Evolutionary conservation across 2,329 filamentous ascomycete genomes (phyloP), one percentile per base, ranked within the genome.

Genomic region (Calonectria montana): DNA sequence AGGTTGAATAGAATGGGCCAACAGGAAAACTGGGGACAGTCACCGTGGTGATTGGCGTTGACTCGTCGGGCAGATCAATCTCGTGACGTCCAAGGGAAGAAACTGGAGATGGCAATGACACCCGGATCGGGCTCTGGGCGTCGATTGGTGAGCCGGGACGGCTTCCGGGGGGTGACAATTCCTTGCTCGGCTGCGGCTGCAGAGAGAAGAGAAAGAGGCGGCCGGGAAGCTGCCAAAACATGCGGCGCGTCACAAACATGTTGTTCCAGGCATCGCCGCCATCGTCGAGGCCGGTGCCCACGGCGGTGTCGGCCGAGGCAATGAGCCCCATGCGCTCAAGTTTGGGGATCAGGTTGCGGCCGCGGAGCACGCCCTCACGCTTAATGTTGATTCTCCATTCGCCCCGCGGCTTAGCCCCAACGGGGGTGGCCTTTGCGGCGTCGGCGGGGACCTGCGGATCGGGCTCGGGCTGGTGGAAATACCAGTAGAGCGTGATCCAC

Each of bases 401-500:
- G 37, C 94, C 95, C 74, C 90, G 92, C 2, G 96, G 96, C 75
- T 91, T 92, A 6, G 94, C 96, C 6, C 84, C 82, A 21, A 90
- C 85, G 0, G 93, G 93, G 0, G 95, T 96, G 69, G 87, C 82
- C 74, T 88, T 89, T 1, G 92, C 94, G 0, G 89, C 86, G 6
- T 90, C 86, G 8, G 90, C 94, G 21, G 88, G 87, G 39, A 97
- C 80, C 62, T 90, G 88, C 0, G 89, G 87, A 25, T 89, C 87
- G 0, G 96, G 96, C 77, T 93, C 89, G 1, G 91, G 89, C 82
- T 97, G 94, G 84, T 98, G 96, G 78, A 98, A 98, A 86, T 98
- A 98, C 96, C 96, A 98, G 86, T 95, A 98, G 48, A 98, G 87
- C 1, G 95, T 96, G 39, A 95, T 91, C 94, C 95, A 98, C 8